phyloP scores from a whole-genome alignment of 306 rosid genomes.

The Prunus davidiana region DNA sequence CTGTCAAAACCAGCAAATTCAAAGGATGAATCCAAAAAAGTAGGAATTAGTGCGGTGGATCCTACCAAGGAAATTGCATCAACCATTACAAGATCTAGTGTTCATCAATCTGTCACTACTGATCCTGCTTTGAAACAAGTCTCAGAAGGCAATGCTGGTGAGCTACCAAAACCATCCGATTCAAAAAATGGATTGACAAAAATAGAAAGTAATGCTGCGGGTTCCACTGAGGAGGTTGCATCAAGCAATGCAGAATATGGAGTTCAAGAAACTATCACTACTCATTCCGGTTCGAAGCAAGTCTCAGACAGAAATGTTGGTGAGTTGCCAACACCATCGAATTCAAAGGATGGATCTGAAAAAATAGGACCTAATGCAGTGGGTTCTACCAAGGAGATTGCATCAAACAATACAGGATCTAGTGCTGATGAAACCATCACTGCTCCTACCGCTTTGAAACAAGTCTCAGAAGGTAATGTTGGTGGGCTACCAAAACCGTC shows the following conservation, averaged over 20 bases:
- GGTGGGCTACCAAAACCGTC: neutral
- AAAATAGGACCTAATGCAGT: slow-evolving; percentile 30
- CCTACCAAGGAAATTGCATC: slow-evolving; percentile 25
- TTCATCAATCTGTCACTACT: neutral
- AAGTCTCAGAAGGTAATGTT: neutral
- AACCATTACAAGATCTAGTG: neutral
- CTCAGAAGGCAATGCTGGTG: neutral
- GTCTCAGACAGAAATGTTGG: slow-evolving; percentile 30
- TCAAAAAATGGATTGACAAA: neutral
- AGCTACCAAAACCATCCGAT: neutral
- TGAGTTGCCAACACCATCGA: slow-evolving; percentile 32
- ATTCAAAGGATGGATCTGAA: slow-evolving; percentile 19
- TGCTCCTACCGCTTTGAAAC: neutral
- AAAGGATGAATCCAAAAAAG: slow-evolving; percentile 15
- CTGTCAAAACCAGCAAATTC: slow-evolving; percentile 24
- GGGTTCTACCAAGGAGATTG: slow-evolving; percentile 28
- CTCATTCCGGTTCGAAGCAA: slow-evolving; percentile 21
- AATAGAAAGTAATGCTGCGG: slow-evolving; percentile 27
- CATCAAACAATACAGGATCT: slow-evolving; percentile 1
- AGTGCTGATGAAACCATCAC: neutral
- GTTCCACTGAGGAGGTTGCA: neutral
- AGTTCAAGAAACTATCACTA: slow-evolving; percentile 17
- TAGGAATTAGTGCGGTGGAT: slow-evolving; percentile 27
- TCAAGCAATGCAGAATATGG: slow-evolving; percentile 14
- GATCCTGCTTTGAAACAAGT: neutral